A percentile compares a stretch with the other conserved stretches of the same genome.
Evolutionary conservation across 139 green algal species (phyloP).

Genomic region (Chlorella sorokiniana): DNA sequence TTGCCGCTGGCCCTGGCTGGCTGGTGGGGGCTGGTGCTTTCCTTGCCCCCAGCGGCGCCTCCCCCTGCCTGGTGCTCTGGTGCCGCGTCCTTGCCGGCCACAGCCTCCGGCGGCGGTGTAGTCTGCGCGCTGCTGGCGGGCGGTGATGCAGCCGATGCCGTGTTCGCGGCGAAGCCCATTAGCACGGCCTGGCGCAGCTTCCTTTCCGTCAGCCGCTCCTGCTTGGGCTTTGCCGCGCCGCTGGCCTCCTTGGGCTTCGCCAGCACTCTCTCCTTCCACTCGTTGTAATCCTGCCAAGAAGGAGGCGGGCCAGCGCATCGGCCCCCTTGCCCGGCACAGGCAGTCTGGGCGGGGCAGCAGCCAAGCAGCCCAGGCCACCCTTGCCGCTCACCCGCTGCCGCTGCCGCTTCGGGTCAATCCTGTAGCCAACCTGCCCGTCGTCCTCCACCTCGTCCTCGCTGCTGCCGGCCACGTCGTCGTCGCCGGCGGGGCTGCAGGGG

Average conservation of each 20-base stretch:
- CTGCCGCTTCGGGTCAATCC: slow-evolving; percentile 22
- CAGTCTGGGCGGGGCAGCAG: too few relatives aligned
- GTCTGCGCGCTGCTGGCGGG: background rate
- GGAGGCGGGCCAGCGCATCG: too few relatives aligned
- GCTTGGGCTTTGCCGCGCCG: background rate
- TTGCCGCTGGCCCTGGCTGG: background rate
- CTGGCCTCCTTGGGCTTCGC: background rate
- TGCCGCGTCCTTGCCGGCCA: background rate
- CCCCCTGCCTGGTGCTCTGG: background rate
- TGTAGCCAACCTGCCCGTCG: slow-evolving; percentile 3
- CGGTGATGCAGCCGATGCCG: background rate
- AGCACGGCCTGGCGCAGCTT: slow-evolving; percentile 20
- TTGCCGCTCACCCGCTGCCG: slow-evolving; percentile 14
- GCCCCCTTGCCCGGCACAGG: too few relatives aligned
- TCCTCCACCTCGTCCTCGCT: slow-evolving; percentile 35
- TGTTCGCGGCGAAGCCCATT: background rate
- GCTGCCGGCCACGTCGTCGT: slow-evolving; percentile 16
- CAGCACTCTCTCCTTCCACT: slow-evolving; percentile 9
- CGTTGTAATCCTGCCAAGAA: slow-evolving; percentile 17
- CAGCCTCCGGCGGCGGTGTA: background rate
- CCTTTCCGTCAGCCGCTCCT: slow-evolving; percentile 15
- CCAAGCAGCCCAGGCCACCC: background rate
- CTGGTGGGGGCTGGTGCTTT: background rate
- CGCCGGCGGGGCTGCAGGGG: slow-evolving; percentile 7
- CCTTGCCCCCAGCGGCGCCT: background rate